Evolutionary conservation across 1,139 yeast species (phyloP).

Genomic region (Magnusiomyces magnusii): DNA sequence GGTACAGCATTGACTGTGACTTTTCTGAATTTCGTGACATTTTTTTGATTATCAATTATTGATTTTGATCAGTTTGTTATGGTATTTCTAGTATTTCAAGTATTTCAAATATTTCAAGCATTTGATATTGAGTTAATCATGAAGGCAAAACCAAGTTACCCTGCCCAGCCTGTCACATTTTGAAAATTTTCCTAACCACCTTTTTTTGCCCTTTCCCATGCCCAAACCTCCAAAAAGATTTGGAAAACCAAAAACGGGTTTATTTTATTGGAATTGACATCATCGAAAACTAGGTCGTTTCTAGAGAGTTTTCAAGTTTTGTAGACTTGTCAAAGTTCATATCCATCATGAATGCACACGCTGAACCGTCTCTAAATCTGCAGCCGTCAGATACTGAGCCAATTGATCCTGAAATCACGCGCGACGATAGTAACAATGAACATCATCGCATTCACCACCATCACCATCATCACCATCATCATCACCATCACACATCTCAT

Average conservation of each 20-base stretch:
- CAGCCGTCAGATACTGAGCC: slow-evolving; percentile 8
- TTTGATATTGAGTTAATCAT: too few species aligned
- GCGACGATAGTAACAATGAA: slow-evolving; percentile 18
- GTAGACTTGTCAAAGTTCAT: neutral
- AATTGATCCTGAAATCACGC: slow-evolving; percentile 31
- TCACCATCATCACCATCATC: neutral
- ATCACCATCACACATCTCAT: neutral
- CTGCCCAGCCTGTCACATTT: neutral
- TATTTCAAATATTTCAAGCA: too few species aligned
- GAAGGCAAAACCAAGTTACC: neutral
- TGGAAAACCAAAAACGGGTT: neutral
- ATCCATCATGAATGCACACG: neutral
- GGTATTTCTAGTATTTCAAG: too few species aligned
- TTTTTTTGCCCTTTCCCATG: slow-evolving; percentile 11
- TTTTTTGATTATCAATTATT: neutral
- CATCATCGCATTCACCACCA: neutral
- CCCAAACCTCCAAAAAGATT: slow-evolving; percentile 7
- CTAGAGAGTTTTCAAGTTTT: neutral
- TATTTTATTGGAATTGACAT: neutral
- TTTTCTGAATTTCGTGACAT: slow-evolving; percentile 77
- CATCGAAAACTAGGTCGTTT: slow-evolving; percentile 1
- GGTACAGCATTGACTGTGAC: slow-evolving; percentile 61
- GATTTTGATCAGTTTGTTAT: too few species aligned
- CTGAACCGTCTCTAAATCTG: neutral
- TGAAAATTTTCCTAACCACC: slow-evolving; percentile 10